phyloP scores from a whole-genome alignment of 148 eudicot genomes.

The Polygonum aviculare region DNA sequence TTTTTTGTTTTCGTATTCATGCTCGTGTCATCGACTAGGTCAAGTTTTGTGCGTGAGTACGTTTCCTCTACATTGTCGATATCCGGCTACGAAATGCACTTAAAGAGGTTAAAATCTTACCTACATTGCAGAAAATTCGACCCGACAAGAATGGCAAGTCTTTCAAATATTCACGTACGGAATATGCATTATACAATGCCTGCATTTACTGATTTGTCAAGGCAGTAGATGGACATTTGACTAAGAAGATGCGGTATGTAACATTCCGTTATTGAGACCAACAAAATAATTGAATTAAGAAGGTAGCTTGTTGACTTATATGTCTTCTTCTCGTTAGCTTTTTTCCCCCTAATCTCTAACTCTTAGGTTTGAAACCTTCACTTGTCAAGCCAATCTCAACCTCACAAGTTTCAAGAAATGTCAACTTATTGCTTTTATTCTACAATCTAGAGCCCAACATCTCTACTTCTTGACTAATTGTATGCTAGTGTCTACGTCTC shows the following conservation, averaged over 20 bases:
- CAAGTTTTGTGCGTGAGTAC: too few relatives aligned
- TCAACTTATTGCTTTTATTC: background rate
- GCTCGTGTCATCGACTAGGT: too few relatives aligned
- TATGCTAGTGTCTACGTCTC: background rate
- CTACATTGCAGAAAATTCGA: background rate
- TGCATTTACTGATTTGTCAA: conserved; percentile 22
- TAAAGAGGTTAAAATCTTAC: background rate
- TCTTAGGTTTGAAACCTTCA: conserved; percentile 3
- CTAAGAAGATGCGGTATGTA: conserved; percentile 7
- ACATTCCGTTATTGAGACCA: conserved; percentile 13
- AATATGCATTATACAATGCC: background rate
- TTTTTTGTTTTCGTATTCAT: too few relatives aligned
- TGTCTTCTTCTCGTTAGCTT: background rate
- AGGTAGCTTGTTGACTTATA: conserved; percentile 6
- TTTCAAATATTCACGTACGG: background rate
- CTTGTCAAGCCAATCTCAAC: background rate
- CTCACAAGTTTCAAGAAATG: background rate
- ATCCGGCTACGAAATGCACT: too few relatives aligned
- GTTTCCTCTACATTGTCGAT: too few relatives aligned
- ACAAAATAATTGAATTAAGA: conserved; percentile 16
- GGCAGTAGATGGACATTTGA: conserved; percentile 22
- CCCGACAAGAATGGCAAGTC: background rate
- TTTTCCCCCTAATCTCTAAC: background rate
- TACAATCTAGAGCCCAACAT: background rate
- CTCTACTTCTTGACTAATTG: background rate